Conservation (phyloP, 164 flowering plant genomes). For the Tinospora cordifolia region DNA sequence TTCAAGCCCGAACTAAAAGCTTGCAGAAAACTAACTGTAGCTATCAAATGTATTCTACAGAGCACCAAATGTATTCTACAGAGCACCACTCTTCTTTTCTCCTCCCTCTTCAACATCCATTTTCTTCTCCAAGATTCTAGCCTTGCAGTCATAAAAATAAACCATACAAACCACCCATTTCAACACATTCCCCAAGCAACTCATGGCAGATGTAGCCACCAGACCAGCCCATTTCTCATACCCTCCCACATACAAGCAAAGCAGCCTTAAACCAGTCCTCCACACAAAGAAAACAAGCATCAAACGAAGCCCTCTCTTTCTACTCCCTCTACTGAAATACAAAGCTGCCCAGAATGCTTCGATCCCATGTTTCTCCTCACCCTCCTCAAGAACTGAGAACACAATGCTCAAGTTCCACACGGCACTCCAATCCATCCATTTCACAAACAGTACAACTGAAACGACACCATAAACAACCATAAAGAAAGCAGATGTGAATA, state of each 20-base stretch:
- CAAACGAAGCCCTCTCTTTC: slow-evolving; percentile 12
- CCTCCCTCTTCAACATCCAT: slow-evolving; percentile 14
- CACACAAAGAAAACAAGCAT: slow-evolving; percentile 18
- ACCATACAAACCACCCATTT: slow-evolving; percentile 27
- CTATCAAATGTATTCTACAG: background rate
- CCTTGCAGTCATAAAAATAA: slow-evolving; percentile 23
- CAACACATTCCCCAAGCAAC: slow-evolving; percentile 20
- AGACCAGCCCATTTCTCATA: slow-evolving; percentile 5
- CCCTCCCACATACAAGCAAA: slow-evolving; percentile 1
- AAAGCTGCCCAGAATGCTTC: slow-evolving; percentile 16
- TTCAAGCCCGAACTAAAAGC: too few relatives aligned
- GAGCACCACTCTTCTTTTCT: background rate
- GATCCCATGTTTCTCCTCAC: slow-evolving; percentile 13
- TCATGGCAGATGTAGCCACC: slow-evolving; percentile 8
- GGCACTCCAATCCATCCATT: slow-evolving; percentile 18
- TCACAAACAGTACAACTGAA: slow-evolving; percentile 8
- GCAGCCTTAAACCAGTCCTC: slow-evolving; percentile 15
- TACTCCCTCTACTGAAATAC: slow-evolving; percentile 18
- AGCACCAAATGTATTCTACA: background rate
- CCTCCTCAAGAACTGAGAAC: slow-evolving; percentile 15
- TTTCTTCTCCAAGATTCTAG: slow-evolving; percentile 12
- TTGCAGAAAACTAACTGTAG: too few relatives aligned
- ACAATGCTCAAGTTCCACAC: slow-evolving; percentile 22
- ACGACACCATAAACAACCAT: background rate
- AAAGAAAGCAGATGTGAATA: background rate